These are phyloP conservation scores for Eucalyptus shirleyi DNA, from an alignment of 345 rosid genomes.

Conservation along the genomic window DNA sequence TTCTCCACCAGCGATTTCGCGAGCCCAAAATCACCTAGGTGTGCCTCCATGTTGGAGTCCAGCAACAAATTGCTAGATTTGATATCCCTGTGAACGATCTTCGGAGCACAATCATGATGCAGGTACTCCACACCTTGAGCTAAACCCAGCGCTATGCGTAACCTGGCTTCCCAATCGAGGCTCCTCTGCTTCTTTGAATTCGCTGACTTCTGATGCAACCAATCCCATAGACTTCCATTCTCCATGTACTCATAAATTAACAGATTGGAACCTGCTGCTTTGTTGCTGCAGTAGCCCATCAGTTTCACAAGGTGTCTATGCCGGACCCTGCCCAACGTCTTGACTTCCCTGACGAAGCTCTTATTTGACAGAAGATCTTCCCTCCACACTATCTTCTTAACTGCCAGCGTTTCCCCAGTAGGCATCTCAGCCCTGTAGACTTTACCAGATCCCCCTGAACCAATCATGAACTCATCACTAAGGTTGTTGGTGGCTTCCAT, in stretches of 20 bases:
- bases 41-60: slow-evolving; percentile 85
- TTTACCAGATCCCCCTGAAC: slow-evolving; percentile 93
- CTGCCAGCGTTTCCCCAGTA: slow-evolving; percentile 68
- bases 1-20: slow-evolving; percentile 59
- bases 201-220: slow-evolving; percentile 49
- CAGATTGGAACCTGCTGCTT: slow-evolving; percentile 52
- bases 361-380: slow-evolving; percentile 64
- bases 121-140: slow-evolving; percentile 92
- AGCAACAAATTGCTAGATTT: slow-evolving; percentile 81
- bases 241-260: slow-evolving; percentile 89
- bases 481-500: slow-evolving; percentile 74
- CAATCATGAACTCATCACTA: slow-evolving; percentile 72
- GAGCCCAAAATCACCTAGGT: slow-evolving; percentile 88
- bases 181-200: slow-evolving; percentile 27
- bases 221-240: slow-evolving; percentile 94
- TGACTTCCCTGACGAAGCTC: slow-evolving; percentile 82
- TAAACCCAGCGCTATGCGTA: slow-evolving; percentile 71
- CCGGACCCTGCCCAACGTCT: slow-evolving; percentile 65
- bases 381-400: slow-evolving; percentile 65
- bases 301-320: slow-evolving; percentile 90
- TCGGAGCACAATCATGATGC: slow-evolving; percentile 89
- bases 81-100: slow-evolving; percentile 79
- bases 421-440: slow-evolving; percentile 61
- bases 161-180: slow-evolving; percentile 82
- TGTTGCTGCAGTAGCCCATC: slow-evolving; percentile 72